A percentile compares a stretch with the other conserved stretches of the same genome.
Conservation (phyloP, 352 stramenopile genomes). For the Pythium utonaiense region DNA sequence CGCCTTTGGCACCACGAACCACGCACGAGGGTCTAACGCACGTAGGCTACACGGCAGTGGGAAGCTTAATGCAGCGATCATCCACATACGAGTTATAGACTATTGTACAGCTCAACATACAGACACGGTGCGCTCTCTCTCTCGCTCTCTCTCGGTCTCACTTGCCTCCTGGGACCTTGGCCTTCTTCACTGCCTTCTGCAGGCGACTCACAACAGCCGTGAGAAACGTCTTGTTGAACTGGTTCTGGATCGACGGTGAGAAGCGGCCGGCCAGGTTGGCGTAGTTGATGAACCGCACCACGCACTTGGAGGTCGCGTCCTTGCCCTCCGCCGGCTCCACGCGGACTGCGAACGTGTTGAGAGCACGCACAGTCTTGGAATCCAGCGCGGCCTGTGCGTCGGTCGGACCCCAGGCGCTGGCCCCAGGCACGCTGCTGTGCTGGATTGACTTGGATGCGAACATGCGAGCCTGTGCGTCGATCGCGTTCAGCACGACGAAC, state of each 20-base stretch:
- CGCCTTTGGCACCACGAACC: too few species aligned
- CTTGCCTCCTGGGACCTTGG: neutral
- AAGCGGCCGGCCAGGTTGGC: slow-evolving; percentile 17
- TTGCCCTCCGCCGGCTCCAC: neutral
- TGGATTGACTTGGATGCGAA: slow-evolving; percentile 27
- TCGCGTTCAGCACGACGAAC: slow-evolving; percentile 31
- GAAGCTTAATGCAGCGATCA: too few species aligned
- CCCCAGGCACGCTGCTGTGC: slow-evolving; percentile 11
- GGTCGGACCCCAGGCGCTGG: neutral
- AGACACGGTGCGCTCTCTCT: too few species aligned
- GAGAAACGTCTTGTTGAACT: slow-evolving; percentile 24
- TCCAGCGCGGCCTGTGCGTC: neutral
- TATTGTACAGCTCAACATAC: too few species aligned
- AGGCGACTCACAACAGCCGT: slow-evolving; percentile 17
- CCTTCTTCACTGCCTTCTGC: slow-evolving; percentile 23
- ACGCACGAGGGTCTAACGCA: too few species aligned
- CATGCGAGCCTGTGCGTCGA: slow-evolving; percentile 6
- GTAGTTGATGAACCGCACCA: slow-evolving; percentile 22
- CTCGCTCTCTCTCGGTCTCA: too few species aligned
- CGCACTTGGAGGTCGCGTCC: slow-evolving; percentile 1
- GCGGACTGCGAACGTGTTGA: slow-evolving; percentile 22
- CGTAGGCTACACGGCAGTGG: too few species aligned
- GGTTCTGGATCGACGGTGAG: slow-evolving; percentile 16
- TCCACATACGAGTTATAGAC: too few species aligned
- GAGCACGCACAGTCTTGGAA: slow-evolving; percentile 3